Conservation (phyloP, 2,329 filamentous ascomycete genomes). For the Blumeria graminis region DNA sequence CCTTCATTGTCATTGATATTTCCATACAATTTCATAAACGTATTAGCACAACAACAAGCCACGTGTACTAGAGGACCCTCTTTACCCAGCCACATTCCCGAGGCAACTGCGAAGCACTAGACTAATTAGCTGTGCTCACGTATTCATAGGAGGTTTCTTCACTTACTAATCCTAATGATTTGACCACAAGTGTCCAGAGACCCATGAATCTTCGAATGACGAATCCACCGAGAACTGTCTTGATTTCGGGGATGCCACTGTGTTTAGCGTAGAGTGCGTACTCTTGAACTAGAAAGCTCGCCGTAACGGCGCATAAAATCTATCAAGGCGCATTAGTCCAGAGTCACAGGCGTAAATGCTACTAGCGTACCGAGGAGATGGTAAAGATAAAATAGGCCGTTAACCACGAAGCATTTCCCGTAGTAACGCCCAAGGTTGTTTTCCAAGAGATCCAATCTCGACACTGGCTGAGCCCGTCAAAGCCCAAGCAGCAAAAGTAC, state of each 20-base stretch:
- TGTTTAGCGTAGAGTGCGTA: constrained; percentile 93
- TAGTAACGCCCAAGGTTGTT: constrained; percentile 42
- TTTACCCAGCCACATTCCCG: constrained; percentile 83
- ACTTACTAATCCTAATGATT: constrained; percentile 37
- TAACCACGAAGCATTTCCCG: constrained; percentile 61
- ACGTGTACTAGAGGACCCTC: constrained; percentile 98
- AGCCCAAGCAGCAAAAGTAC: constrained; percentile 74
- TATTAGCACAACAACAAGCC: constrained; percentile 89
- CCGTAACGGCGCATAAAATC: constrained; percentile 57
- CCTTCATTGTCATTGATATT: constrained; percentile 50
- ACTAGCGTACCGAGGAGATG: constrained; percentile 41
- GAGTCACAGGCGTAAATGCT: background rate
- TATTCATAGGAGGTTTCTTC: constrained; percentile 36
- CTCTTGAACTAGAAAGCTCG: constrained; percentile 63
- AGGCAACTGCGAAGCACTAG: constrained; percentile 76
- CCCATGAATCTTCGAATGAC: constrained; percentile 98
- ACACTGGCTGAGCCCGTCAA: background rate
- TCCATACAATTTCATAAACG: constrained; percentile 81
- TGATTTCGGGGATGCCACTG: constrained; percentile 95
- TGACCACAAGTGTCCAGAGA: constrained; percentile 77
- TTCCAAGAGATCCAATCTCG: background rate
- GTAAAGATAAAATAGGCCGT: constrained; percentile 80
- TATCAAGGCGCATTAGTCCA: constrained; percentile 15
- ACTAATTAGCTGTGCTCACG: constrained; percentile 83
- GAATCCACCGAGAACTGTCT: constrained; percentile 95